These are phyloP conservation scores for Nevesoporus exiguus DNA, from an alignment of 768 basidiomycete species.

Conservation along the genomic window DNA sequence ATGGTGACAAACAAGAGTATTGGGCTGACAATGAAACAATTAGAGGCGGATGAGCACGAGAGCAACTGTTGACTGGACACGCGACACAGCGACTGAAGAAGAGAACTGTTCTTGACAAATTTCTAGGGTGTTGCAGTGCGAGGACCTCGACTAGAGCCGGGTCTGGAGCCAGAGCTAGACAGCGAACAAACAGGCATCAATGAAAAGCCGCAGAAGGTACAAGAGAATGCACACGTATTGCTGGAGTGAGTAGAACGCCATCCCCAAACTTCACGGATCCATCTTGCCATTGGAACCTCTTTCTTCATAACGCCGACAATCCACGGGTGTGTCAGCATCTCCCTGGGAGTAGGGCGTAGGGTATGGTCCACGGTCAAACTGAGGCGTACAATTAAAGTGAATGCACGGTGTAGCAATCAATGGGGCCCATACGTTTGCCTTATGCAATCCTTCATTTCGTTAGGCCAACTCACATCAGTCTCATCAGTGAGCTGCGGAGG, in stretches of 20 bases:
- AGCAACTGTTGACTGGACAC: slow-evolving; percentile 19
- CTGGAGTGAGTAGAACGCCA: slow-evolving; percentile 50
- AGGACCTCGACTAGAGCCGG: slow-evolving; percentile 30
- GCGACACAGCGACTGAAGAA: slow-evolving; percentile 3
- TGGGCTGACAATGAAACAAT: slow-evolving; percentile 10
- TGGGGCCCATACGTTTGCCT: slow-evolving; percentile 62
- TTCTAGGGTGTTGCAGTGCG: slow-evolving; percentile 26
- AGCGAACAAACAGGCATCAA: neutral
- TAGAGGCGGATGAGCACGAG: slow-evolving; percentile 18
- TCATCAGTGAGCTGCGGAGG: slow-evolving; percentile 83
- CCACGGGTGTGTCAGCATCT: slow-evolving; percentile 85
- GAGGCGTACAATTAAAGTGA: slow-evolving; percentile 6
- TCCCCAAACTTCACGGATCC: slow-evolving; percentile 83
- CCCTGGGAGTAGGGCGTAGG: slow-evolving; percentile 74
- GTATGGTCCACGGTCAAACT: slow-evolving; percentile 70
- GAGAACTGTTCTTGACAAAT: neutral
- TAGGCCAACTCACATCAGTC: slow-evolving; percentile 60
- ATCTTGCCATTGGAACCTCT: slow-evolving; percentile 85
- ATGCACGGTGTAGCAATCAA: slow-evolving; percentile 1
- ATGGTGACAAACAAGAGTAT: slow-evolving; percentile 16
- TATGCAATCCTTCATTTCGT: slow-evolving; percentile 91
- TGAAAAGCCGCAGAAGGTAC: neutral
- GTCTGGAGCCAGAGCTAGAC: slow-evolving; percentile 24
- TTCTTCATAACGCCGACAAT: slow-evolving; percentile 70
- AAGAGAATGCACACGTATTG: slow-evolving; percentile 18